phyloP scores from a whole-genome alignment of 1,139 yeast species.

The Saccharomyces hybrid region DNA sequence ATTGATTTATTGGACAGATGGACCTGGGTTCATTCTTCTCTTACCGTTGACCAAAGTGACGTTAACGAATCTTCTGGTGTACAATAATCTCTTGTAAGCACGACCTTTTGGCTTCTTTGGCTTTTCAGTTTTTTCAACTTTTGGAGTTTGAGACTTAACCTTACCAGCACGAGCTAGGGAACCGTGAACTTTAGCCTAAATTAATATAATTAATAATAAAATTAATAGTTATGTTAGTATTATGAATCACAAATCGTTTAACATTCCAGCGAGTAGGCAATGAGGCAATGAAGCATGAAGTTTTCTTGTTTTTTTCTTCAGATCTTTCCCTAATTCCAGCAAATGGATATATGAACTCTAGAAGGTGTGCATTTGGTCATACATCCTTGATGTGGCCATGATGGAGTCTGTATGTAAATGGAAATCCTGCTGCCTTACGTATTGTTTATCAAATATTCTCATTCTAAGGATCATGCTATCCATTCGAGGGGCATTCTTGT shows the following conservation, averaged over 20 bases:
- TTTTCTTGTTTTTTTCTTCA: too few species aligned
- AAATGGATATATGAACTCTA: too few species aligned
- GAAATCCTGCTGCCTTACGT: too few species aligned
- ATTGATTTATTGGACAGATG: slow-evolving; percentile 33
- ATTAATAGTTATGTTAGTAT: background rate
- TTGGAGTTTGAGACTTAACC: slow-evolving; percentile 98
- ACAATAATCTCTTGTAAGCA: slow-evolving; percentile 96
- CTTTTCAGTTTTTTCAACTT: slow-evolving; percentile 81
- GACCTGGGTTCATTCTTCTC: slow-evolving; percentile 97
- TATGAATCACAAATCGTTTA: background rate
- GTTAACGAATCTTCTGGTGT: slow-evolving; percentile 99
- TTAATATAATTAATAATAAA: background rate
- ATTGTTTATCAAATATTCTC: too few species aligned
- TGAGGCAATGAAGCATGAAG: too few species aligned
- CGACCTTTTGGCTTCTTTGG: slow-evolving; percentile 77
- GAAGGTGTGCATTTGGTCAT: too few species aligned
- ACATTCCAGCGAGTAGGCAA: background rate
- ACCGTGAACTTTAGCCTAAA: slow-evolving; percentile 95
- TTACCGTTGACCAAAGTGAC: slow-evolving; percentile 97
- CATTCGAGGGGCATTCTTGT: too few species aligned
- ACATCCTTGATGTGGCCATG: too few species aligned
- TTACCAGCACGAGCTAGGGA: slow-evolving; percentile 99
- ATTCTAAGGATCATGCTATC: too few species aligned
- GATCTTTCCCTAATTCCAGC: background rate
- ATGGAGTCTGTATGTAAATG: too few species aligned